Percentiles rank a stretch among this genome's conserved stretches.
phyloP scores from a whole-genome alignment of 352 stramenopile species.

The Pythium chondricola region DNA sequence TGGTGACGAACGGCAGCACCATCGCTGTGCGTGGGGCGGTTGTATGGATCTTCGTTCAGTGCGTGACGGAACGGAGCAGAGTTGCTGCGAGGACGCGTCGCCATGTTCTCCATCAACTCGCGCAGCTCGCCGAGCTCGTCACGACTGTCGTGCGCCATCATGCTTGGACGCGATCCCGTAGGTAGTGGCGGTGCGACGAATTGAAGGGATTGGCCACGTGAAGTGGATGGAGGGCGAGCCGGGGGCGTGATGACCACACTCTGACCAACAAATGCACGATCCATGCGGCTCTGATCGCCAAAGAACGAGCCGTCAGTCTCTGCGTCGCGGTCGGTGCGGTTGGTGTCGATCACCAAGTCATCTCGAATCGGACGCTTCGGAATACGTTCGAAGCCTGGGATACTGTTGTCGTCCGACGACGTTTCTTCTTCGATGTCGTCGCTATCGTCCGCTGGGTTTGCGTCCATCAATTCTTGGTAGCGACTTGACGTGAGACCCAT shows the following conservation, averaged over 20 bases:
- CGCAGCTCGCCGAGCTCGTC: conserved; percentile 59
- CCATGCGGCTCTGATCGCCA: background rate
- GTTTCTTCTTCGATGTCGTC: background rate
- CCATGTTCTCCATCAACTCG: conserved; percentile 50
- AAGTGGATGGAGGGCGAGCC: background rate
- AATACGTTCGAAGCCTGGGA: background rate
- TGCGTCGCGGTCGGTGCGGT: background rate
- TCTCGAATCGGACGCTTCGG: background rate
- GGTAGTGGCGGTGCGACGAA: background rate
- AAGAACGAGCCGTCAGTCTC: background rate
- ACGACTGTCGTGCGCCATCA: conserved; percentile 3
- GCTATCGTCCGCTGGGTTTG: too few species aligned
- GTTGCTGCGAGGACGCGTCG: conserved; percentile 54
- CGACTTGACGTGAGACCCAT: too few species aligned
- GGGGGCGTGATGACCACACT: background rate
- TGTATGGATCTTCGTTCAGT: conserved; percentile 25
- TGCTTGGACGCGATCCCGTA: conserved; percentile 9
- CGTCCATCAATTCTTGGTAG: too few species aligned
- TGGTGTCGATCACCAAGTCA: too few species aligned
- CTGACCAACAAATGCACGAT: background rate
- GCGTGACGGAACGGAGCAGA: conserved; percentile 45
- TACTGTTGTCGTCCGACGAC: background rate
- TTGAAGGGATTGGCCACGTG: conserved; percentile 7
- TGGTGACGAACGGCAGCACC: conserved; percentile 26
- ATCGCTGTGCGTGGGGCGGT: conserved; percentile 56